phyloP scores from a whole-genome alignment of 805 yeast genomes.

The Wickerhamiella sergipiensis region DNA sequence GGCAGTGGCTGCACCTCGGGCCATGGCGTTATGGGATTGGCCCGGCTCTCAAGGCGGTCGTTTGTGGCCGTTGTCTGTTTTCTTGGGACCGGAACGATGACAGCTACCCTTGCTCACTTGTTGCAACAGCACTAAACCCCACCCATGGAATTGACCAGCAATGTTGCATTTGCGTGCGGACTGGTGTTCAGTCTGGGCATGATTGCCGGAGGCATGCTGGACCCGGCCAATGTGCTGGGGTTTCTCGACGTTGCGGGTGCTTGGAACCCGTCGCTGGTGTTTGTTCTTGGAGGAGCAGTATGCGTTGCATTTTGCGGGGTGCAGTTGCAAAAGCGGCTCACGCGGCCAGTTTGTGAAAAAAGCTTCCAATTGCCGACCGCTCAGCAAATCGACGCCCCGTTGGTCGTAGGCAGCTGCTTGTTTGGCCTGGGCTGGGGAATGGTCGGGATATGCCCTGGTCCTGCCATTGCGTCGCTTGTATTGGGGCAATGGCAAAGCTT shows the following conservation, averaged over 20 bases:
- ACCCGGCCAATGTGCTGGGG: constrained; percentile 3
- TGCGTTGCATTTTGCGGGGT: constrained; percentile 3
- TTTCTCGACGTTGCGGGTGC: constrained; percentile 2
- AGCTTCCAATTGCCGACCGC: constrained; percentile 1
- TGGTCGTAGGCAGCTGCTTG: not conserved
- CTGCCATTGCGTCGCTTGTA: constrained; percentile 1
- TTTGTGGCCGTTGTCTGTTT: not conserved
- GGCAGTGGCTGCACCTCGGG: not conserved
- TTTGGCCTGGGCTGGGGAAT: constrained; percentile 7
- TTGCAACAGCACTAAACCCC: too few relatives aligned
- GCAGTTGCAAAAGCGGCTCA: not conserved
- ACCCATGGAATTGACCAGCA: not conserved
- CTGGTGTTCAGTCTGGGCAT: constrained; percentile 1
- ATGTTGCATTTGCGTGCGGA: not conserved
- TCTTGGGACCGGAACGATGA: not conserved
- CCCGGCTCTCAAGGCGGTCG: not conserved
- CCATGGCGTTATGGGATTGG: not conserved
- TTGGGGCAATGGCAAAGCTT: not conserved
- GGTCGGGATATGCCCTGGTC: constrained; percentile 6
- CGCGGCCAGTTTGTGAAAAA: not conserved
- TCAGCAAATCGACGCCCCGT: not conserved
- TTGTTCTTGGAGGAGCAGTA: constrained; percentile 5
- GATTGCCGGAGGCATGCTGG: constrained; percentile 2
- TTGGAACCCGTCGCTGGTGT: constrained; percentile 5
- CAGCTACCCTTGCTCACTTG: not conserved